phyloP scores from a whole-genome alignment of 306 rosid species.

The Cajanus cajan region DNA sequence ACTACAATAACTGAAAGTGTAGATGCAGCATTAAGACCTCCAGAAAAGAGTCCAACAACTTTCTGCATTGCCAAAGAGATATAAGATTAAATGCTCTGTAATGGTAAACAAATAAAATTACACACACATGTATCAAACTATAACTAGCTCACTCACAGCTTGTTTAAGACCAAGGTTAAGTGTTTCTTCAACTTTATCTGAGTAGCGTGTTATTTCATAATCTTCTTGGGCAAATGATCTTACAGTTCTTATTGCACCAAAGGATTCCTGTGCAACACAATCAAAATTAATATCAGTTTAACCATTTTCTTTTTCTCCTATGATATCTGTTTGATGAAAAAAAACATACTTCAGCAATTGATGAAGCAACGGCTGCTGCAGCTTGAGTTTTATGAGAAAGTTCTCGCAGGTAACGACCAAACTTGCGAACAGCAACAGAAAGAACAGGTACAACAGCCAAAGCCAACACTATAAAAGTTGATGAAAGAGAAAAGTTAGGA shows the following conservation, averaged over 20 bases:
- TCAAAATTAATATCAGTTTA: constrained; percentile 20
- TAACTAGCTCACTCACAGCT: constrained; percentile 58
- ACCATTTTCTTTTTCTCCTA: not conserved
- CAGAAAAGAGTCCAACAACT: constrained; percentile 74
- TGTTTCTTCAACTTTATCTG: constrained; percentile 75
- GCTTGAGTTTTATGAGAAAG: constrained; percentile 85
- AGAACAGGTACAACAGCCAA: constrained; percentile 72
- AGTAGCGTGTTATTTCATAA: constrained; percentile 62
- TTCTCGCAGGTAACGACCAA: constrained; percentile 80
- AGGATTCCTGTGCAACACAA: constrained; percentile 58
- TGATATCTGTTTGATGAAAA: constrained; percentile 3
- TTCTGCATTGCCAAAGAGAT: constrained; percentile 48
- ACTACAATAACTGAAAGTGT: constrained; percentile 68
- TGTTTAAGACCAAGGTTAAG: constrained; percentile 72
- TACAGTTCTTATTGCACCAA: constrained; percentile 83
- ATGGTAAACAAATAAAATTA: constrained; percentile 6
- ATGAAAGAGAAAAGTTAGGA: constrained; percentile 24
- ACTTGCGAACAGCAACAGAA: constrained; percentile 72
- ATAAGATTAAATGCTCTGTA: constrained; percentile 17
- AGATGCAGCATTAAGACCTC: constrained; percentile 82
- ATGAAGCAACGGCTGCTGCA: constrained; percentile 81
- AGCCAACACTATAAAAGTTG: constrained; percentile 54
- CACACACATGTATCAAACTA: constrained; percentile 7
- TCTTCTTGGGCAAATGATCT: constrained; percentile 81
- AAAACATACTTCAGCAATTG: constrained; percentile 69